Evolutionary conservation across 1,284 basidiomycete species (phyloP), one percentile per base, ranked within the genome.

Genomic region (Serendipita sp.): DNA sequence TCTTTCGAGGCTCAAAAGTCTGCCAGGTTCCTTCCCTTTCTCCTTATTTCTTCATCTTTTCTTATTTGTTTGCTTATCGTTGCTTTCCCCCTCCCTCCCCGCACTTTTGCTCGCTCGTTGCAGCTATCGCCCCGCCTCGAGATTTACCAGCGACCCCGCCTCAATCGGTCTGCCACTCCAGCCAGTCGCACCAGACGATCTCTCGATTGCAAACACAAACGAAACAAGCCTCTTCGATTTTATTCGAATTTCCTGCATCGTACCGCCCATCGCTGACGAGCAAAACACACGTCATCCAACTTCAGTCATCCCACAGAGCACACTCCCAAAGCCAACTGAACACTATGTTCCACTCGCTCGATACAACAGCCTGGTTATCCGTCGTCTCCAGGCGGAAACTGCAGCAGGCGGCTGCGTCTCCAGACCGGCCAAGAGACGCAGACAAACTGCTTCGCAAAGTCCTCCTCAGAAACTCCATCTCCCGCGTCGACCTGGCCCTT

Each of bases 381-480:
- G 60, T 62, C 44, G 61, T 68, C 62, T 68, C 87, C 72, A 85
- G 82, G 70, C 81, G 77, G 73, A 90, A 90, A 78, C 78, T 90
- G 74, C 82, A 83, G 67, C 72, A 78, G 65, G 6, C 5, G 0
- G 82, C 81, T 69, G 71, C 79, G 64, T 35, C 53, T 17, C 45
- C 26, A 10, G 45, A 49, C 45, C 74, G 77, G 64, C 69, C 70
- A 72, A 82, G 79, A 74, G 84, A 86, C 74, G 81, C 75, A 68
- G 78, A 79, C 76, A 87, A 82, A 74, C 79, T 90, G 75, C 86
- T 87, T 72, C 86, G 87, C 71, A 88, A 86, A 85, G 87, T 90
- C 63, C 78, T 90, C 64, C 79, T 90, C 72, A 88, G 88, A 85
- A 90, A 90, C 73, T 88, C 85, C 43, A 79, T 89, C 67, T 74